phyloP scores from a whole-genome alignment of 768 basidiomycete species.

The Rhodotorula toruloides region DNA sequence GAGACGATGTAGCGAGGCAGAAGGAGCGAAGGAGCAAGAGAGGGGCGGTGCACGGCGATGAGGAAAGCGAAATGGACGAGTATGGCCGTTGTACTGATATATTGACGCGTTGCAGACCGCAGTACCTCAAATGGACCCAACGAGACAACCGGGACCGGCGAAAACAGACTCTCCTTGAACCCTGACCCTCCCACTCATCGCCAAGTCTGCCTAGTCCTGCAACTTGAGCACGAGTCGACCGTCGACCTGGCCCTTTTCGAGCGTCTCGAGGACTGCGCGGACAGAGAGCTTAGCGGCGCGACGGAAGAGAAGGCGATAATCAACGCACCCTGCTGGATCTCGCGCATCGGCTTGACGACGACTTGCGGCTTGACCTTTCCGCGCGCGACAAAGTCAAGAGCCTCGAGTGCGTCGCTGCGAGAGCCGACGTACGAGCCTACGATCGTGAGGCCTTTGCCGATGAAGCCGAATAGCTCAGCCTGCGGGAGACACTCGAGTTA shows the following conservation, averaged over 20 bases:
- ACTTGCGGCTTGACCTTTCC: conserved; percentile 73
- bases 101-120: too few species aligned
- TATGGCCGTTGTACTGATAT: too few species aligned
- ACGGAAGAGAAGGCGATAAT: conserved; percentile 2
- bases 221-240: conserved; percentile 40
- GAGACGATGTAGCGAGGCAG: too few species aligned
- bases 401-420: conserved; percentile 75
- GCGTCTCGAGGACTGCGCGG: conserved; percentile 50
- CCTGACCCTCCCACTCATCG: too few species aligned
- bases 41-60: too few species aligned
- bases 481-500: conserved; percentile 56
- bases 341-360: conserved; percentile 67
- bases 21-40: too few species aligned
- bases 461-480: conserved; percentile 32
- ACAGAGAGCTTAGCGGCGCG: conserved; percentile 68
- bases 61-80: too few species aligned
- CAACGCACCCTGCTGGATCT: conserved; percentile 70
- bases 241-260: conserved; percentile 39
- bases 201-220: neutral
- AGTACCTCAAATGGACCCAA: too few species aligned
- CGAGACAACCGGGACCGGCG: too few species aligned
- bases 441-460: conserved; percentile 29
- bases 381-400: conserved; percentile 64
- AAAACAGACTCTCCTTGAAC: too few species aligned
- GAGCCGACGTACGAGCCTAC: conserved; percentile 56